Conservation (phyloP, 176 grass and related monocot species). For the Canna indica region DNA sequence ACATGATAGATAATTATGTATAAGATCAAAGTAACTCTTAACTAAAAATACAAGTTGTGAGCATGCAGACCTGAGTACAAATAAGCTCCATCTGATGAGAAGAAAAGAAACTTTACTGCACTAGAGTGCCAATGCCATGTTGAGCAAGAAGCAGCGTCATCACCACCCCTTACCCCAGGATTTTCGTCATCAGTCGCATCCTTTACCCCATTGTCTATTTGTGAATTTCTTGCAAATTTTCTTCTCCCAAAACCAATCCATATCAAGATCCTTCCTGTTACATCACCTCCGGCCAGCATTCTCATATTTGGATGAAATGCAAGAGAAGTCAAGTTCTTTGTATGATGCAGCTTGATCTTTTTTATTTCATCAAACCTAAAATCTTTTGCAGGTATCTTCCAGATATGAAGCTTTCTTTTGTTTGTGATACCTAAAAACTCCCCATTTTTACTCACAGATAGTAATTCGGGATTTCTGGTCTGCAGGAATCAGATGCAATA, state of each 20-base stretch:
- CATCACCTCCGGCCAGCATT: slow-evolving; percentile 74
- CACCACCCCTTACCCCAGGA: slow-evolving; percentile 50
- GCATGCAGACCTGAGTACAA: slow-evolving; percentile 69
- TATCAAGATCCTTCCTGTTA: slow-evolving; percentile 62
- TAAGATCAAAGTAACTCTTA: neutral
- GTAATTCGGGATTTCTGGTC: slow-evolving; percentile 50
- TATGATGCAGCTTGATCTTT: slow-evolving; percentile 79
- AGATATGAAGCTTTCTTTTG: slow-evolving; percentile 55
- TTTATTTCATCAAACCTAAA: slow-evolving; percentile 51
- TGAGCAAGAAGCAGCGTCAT: slow-evolving; percentile 67
- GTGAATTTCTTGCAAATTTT: slow-evolving; percentile 33
- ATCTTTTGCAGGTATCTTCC: slow-evolving; percentile 48
- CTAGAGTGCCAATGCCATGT: slow-evolving; percentile 90
- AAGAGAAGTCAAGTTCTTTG: slow-evolving; percentile 43
- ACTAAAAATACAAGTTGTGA: neutral
- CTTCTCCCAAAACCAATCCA: slow-evolving; percentile 71
- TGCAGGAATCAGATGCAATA: slow-evolving; percentile 27
- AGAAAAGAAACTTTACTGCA: slow-evolving; percentile 57
- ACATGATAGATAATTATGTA: neutral
- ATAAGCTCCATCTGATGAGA: slow-evolving; percentile 74
- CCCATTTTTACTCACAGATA: slow-evolving; percentile 46
- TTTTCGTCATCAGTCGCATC: slow-evolving; percentile 40
- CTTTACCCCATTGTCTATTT: slow-evolving; percentile 17
- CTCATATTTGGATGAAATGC: slow-evolving; percentile 74
- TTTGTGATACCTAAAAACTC: slow-evolving; percentile 68